These are phyloP conservation scores for Pleurozium schreberi DNA, from an alignment of 225 moss, liverwort and hornwort genomes.

Conservation along the genomic window DNA sequence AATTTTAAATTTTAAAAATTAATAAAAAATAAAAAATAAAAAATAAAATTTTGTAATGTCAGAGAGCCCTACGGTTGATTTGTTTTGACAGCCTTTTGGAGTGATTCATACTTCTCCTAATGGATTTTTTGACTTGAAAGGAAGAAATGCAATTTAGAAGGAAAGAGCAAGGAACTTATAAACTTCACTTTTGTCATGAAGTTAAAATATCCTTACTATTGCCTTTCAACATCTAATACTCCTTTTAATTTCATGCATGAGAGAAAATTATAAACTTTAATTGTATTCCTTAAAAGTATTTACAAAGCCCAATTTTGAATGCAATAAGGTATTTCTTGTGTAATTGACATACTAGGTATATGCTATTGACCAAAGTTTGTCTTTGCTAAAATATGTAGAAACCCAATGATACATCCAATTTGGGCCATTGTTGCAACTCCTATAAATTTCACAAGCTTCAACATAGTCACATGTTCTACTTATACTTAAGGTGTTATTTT, in stretches of 20 bases:
- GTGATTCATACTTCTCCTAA: too few relatives aligned
- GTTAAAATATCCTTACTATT: not conserved
- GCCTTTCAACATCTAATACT: not conserved
- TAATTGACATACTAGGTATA: too few relatives aligned
- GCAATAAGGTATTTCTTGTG: fast-evolving
- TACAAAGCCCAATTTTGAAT: not conserved
- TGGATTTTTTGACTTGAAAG: not conserved
- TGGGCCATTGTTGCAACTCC: not conserved
- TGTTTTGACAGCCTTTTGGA: too few relatives aligned
- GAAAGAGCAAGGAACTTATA: not conserved
- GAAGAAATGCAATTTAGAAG: too few relatives aligned
- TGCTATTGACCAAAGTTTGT: not conserved
- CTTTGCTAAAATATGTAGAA: fast-evolving
- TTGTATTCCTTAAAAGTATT: fast-evolving
- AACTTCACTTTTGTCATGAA: not conserved
- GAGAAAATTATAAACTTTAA: not conserved
- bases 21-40: too few relatives aligned
- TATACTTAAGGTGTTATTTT: not conserved
- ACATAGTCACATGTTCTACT: not conserved
- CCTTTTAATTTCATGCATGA: not conserved
- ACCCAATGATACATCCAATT: not conserved
- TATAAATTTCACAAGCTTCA: not conserved
- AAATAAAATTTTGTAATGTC: too few relatives aligned
- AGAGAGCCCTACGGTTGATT: too few relatives aligned
- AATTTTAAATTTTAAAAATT: too few relatives aligned